phyloP scores from a whole-genome alignment of 768 basidiomycete genomes.

The Boletus speciosus region DNA sequence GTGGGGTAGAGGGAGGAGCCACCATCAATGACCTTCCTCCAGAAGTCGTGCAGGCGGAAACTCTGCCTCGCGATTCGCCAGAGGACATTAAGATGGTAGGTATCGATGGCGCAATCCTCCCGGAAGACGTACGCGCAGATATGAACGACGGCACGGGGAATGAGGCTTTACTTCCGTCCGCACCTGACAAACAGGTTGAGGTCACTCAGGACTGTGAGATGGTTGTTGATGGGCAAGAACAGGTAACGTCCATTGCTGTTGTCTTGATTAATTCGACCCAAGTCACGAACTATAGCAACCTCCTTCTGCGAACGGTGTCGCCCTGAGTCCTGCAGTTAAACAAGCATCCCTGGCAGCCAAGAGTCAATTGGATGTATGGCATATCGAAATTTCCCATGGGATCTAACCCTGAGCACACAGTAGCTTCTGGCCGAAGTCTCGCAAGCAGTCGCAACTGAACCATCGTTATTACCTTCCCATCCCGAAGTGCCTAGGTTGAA shows the following conservation, averaged over 20 bases:
- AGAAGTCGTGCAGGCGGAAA: background rate
- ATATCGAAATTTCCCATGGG: constrained; percentile 5
- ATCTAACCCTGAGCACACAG: constrained; percentile 17
- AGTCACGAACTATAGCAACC: constrained; percentile 8
- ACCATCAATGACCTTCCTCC: background rate
- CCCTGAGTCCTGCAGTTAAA: constrained; percentile 10
- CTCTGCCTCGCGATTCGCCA: background rate
- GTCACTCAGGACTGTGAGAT: constrained; percentile 8
- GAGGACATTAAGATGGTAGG: constrained; percentile 20
- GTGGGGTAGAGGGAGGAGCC: background rate
- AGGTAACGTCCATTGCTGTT: constrained; percentile 18
- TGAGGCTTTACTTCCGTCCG: background rate
- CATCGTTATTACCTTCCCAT: constrained; percentile 25
- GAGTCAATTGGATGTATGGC: constrained; percentile 29
- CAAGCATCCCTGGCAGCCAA: constrained; percentile 16
- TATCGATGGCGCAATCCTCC: constrained; percentile 2
- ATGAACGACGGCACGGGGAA: background rate
- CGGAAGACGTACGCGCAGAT: background rate
- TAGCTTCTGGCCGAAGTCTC: constrained; percentile 30
- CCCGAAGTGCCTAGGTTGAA: constrained; percentile 21
- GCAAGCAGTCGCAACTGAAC: constrained; percentile 29
- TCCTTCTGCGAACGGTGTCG: background rate
- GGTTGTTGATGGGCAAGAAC: constrained; percentile 13
- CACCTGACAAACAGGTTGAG: constrained; percentile 3
- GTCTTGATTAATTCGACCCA: background rate